A percentile compares a stretch with the other conserved stretches of the same genome.
These are phyloP conservation scores for Pythium brassicae DNA, from an alignment of 352 stramenopile genomes.

Conservation along the genomic window DNA sequence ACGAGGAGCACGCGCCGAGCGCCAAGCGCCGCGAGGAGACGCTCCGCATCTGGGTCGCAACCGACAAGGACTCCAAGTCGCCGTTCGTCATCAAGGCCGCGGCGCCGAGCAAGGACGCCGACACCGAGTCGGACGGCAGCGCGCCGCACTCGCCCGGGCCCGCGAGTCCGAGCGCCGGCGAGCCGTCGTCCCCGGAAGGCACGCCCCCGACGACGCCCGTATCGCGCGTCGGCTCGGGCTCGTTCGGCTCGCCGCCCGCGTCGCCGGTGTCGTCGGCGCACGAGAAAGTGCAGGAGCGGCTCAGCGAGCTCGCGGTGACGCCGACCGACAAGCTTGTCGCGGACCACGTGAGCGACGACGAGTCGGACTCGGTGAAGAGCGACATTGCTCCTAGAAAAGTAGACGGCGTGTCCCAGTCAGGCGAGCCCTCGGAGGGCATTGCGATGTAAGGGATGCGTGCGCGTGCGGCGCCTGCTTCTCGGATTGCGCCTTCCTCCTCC, in stretches of 20 bases:
- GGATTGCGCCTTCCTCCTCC: neutral
- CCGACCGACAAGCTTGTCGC: neutral
- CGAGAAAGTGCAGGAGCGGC: slow-evolving; percentile 3
- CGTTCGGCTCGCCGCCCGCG: slow-evolving; percentile 40
- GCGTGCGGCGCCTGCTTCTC: neutral
- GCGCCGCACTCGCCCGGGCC: slow-evolving; percentile 43
- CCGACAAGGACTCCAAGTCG: slow-evolving; percentile 83
- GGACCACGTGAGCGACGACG: slow-evolving; percentile 39
- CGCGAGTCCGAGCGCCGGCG: slow-evolving; percentile 22
- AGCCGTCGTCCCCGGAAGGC: slow-evolving; percentile 16
- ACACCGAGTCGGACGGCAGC: slow-evolving; percentile 56
- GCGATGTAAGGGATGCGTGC: slow-evolving; percentile 68
- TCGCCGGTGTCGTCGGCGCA: slow-evolving; percentile 25
- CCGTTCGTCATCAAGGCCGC: slow-evolving; percentile 46
- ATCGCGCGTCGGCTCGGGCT: slow-evolving; percentile 16
- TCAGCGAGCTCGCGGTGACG: neutral
- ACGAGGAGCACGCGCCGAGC: slow-evolving; percentile 54
- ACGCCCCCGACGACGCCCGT: slow-evolving; percentile 47
- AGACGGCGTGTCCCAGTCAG: slow-evolving; percentile 41
- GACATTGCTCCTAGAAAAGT: slow-evolving; percentile 74
- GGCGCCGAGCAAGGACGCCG: slow-evolving; percentile 40
- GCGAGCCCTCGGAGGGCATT: slow-evolving; percentile 57
- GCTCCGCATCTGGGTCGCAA: slow-evolving; percentile 84
- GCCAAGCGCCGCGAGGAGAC: slow-evolving; percentile 67
- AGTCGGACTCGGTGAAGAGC: slow-evolving; percentile 74